phyloP scores from a whole-genome alignment of 768 basidiomycete genomes.

The Pleurotus ostreatus region DNA sequence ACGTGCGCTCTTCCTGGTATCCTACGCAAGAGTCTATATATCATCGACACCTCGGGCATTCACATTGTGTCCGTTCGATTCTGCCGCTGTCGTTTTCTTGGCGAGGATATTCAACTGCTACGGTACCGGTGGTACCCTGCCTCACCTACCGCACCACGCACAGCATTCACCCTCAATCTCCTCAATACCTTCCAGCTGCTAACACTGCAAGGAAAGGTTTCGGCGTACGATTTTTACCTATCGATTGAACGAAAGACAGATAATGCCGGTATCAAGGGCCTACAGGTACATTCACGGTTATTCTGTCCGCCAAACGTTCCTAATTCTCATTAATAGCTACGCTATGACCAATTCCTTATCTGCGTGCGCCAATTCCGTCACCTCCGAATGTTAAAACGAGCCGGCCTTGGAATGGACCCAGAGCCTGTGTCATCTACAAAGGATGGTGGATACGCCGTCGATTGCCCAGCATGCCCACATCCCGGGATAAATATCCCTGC shows the following conservation, averaged over 20 bases:
- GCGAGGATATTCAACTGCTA: slow-evolving; percentile 22
- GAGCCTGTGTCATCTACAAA: slow-evolving; percentile 5
- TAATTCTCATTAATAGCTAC: too few relatives aligned
- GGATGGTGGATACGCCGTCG: slow-evolving; percentile 15
- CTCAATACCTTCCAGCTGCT: slow-evolving; percentile 22
- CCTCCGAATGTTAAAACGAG: too few relatives aligned
- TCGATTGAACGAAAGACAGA: slow-evolving; percentile 18
- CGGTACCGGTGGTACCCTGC: slow-evolving; percentile 26
- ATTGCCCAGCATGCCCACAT: slow-evolving; percentile 23
- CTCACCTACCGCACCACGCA: slow-evolving; percentile 21
- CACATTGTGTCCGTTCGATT: slow-evolving; percentile 25
- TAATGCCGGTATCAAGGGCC: slow-evolving; percentile 18
- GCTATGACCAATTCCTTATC: too few relatives aligned
- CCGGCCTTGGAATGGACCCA: neutral
- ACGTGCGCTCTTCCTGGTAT: neutral
- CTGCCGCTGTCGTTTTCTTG: slow-evolving; percentile 22
- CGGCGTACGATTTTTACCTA: slow-evolving; percentile 25
- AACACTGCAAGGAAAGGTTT: slow-evolving; percentile 24
- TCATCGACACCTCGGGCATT: slow-evolving; percentile 26
- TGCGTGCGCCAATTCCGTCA: too few relatives aligned
- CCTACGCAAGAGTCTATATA: slow-evolving; percentile 19
- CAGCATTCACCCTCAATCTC: slow-evolving; percentile 19
- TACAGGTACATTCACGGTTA: slow-evolving; percentile 13
- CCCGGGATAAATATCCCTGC: slow-evolving; percentile 15
- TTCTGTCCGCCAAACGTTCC: too few relatives aligned